Conservation (phyloP, 768 basidiomycete species). For the Psilocybe subaeruginosa region DNA sequence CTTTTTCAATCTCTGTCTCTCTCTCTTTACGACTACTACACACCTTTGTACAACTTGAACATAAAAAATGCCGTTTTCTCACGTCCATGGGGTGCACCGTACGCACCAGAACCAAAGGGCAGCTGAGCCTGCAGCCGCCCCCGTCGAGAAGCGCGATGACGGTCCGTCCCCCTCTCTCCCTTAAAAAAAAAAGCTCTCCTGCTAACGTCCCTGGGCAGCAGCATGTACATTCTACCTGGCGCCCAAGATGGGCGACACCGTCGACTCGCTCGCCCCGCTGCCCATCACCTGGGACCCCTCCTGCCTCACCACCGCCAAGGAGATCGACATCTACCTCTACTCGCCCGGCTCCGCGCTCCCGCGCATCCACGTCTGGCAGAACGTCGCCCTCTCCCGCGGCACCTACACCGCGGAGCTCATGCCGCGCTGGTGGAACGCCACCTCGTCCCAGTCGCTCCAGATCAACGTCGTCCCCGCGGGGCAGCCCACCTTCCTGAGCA, state of each 20-base stretch:
- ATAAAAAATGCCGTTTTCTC: conserved; percentile 18
- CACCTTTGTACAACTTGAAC: conserved; percentile 6
- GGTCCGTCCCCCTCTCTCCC: no score
- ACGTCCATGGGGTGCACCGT: conserved; percentile 18
- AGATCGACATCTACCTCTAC: conserved; percentile 72
- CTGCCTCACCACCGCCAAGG: conserved; percentile 47
- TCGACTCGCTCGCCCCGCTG: conserved; percentile 53
- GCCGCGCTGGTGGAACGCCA: conserved; percentile 76
- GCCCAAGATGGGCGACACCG: conserved; percentile 48
- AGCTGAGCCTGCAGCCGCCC: not conserved
- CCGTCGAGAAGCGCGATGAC: conserved; percentile 13
- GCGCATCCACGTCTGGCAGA: conserved; percentile 60
- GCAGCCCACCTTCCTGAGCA: conserved; percentile 50
- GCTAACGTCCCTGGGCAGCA: not conserved
- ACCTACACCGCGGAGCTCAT: conserved; percentile 51
- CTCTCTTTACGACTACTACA: conserved; percentile 4
- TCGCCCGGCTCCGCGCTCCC: conserved; percentile 45
- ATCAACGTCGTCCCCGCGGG: conserved; percentile 58
- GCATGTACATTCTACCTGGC: conserved; percentile 49
- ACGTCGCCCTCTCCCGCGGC: conserved; percentile 51
- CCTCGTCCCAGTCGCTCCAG: conserved; percentile 52
- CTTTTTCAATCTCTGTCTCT: conserved; percentile 11
- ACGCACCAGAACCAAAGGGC: conserved; percentile 6
- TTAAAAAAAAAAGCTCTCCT: no score
- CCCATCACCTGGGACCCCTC: conserved; percentile 65